Evolutionary conservation across 2,329 filamentous ascomycete genomes (phyloP), one percentile per base, ranked within the genome.

Genomic region (Pleomassaria siparia): DNA sequence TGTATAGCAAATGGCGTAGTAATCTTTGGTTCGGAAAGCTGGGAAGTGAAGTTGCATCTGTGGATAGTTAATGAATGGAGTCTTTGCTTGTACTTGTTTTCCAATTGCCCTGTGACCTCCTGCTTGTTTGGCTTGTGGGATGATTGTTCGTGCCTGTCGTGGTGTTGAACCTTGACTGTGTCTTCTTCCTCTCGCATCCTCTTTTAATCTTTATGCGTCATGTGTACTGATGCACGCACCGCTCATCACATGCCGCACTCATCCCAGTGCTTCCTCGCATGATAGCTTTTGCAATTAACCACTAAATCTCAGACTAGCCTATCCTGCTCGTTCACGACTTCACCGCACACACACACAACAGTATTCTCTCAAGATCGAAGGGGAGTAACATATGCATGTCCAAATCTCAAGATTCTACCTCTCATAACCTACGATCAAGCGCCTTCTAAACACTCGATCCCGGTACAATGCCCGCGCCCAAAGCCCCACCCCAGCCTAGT

Each of bases 41-140:
- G 57, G 56, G 64, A 55, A 58, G 56, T 51, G 53, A 53, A 59
- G 64, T 52, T 62, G 59, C 53, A 62, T 56, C 51, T 69, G 65
- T 69, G 60, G 63, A 70, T 70, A 70, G 61, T 63, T 69, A 69
- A 69, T 68, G 63, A 66, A 67, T 49, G 54, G 50, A 53, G 53
- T 53, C 39, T 47, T 47, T 47, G 41, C 49, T 56, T 49, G 21
- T 35, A 35, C 3, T n/a, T 39, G 5, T 24, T 18, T 39, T 10
- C n/a, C 24, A 4, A n/a, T 15, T 40, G 4, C 16, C 11, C 20
- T 39, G 21, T 25, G 20, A 5, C 15, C 15, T 35, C 15, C 16
- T 10, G n/a, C n/a, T n/a, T n/a, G 15, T 32, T 11, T 5, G 29
- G n/a, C n/a, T 18, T 35, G 32, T 35, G 16, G 9, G 8, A 26